A percentile compares a stretch with the other conserved stretches of the same genome.
phyloP scores from a whole-genome alignment of 164 flowering plant genomes.

The Annona cherimola region DNA sequence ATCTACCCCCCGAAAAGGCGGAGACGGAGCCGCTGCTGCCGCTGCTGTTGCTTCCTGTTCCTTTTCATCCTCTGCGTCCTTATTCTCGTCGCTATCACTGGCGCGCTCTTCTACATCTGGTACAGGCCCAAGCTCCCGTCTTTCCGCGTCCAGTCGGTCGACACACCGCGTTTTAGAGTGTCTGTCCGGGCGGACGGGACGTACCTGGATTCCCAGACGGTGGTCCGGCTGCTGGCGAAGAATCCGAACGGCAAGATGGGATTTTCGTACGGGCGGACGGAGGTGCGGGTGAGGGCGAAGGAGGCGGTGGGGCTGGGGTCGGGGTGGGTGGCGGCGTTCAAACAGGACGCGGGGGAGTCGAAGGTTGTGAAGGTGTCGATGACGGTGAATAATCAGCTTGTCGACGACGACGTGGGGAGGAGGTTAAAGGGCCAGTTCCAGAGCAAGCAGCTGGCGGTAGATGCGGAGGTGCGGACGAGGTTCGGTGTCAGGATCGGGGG shows the following conservation, averaged over 20 bases:
- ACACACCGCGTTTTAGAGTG: conserved; percentile 30
- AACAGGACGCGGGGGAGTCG: conserved; percentile 27
- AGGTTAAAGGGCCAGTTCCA: conserved; percentile 23
- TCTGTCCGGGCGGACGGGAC: conserved; percentile 39
- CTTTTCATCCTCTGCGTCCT: conserved; percentile 16
- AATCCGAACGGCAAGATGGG: conserved; percentile 43
- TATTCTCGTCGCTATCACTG: conserved; percentile 19
- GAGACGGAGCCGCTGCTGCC: conserved; percentile 29
- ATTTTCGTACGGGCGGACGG: conserved; percentile 25
- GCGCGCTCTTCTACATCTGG: conserved; percentile 44
- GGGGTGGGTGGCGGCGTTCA: conserved; percentile 26
- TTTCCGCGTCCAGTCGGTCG: conserved; percentile 42
- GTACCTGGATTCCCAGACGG: conserved; percentile 28
- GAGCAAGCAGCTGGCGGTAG: conserved; percentile 27
- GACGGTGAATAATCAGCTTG: conserved; percentile 16
- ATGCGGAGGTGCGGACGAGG: conserved; percentile 29
- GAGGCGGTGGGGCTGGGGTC: conserved; percentile 34
- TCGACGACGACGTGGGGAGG: conserved; percentile 30
- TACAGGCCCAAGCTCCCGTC: conserved; percentile 48
- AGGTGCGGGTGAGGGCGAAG: conserved; percentile 15
- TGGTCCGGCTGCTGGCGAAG: conserved; percentile 32
- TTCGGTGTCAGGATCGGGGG: conserved; percentile 27
- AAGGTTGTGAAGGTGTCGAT: conserved; percentile 41
- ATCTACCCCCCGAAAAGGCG: conserved; percentile 19
- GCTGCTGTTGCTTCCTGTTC: conserved; percentile 35